phyloP scores from a whole-genome alignment of 345 rosid species.

The Moricandia moricandioides region DNA sequence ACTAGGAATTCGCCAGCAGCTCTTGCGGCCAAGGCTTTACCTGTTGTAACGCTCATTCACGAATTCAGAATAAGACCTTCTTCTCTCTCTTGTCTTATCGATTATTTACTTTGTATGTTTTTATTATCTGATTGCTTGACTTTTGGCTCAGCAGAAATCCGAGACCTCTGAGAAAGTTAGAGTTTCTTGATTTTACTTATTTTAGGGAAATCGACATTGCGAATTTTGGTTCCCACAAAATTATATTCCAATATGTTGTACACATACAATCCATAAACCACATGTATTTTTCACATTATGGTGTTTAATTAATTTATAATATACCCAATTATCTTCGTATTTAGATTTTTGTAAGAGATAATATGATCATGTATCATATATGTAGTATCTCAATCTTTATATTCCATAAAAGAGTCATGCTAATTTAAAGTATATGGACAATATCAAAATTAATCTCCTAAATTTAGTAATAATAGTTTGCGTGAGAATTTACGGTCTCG shows the following conservation, averaged over 20 bases:
- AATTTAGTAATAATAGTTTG: neutral
- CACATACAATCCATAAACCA: neutral
- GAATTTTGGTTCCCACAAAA: no score
- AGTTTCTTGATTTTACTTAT: no score
- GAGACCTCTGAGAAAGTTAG: no score
- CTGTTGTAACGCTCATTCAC: no score
- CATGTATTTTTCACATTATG: neutral
- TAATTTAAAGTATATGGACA: neutral
- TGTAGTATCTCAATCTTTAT: neutral
- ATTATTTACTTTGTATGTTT: no score
- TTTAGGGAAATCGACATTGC: no score
- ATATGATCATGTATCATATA: neutral
- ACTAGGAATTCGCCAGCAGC: no score
- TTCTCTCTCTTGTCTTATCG: no score
- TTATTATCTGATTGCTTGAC: no score
- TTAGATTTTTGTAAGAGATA: neutral
- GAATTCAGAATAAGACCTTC: no score
- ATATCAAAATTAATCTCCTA: neutral
- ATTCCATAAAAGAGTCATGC: neutral
- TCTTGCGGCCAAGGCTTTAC: no score
- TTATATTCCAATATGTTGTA: neutral
- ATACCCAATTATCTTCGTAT: neutral
- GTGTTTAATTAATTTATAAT: neutral
- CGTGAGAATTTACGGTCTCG: neutral
- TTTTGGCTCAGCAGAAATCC: no score